Evolutionary conservation across 805 yeast species (phyloP), one percentile per base, ranked within the genome.

Genomic region (Candida maris): DNA sequence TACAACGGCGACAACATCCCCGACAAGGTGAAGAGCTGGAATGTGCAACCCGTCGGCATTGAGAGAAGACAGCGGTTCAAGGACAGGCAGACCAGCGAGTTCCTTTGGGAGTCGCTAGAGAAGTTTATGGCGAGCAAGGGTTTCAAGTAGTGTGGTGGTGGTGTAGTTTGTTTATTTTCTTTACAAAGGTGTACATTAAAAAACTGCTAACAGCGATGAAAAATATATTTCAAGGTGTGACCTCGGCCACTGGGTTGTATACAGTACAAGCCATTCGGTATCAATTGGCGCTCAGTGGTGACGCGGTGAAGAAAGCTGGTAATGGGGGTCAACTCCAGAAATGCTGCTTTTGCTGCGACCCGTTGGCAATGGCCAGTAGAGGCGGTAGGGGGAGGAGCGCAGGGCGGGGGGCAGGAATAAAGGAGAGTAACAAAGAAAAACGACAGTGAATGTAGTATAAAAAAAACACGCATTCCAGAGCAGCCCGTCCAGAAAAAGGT

Each of bases 41-140:
- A 93, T 57, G 94, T 93, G 16, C 77, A 81, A 45, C 77, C 77
- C 28, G 74, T 91, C 37, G 75, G 73, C 26, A 67, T 93, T 14
- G 97, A 93, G 54, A 79, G 93, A 49, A 79, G 74, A 30, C 85
- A 78, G 55, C 69, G 97, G 46, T 91, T 89, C 66, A 78, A 83
- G 54, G 98, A 93, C 59, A 76, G 85, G 41, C 95, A 91, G 70
- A 81, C 85, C 13, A 83, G 81, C 20, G 88, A 85, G 55, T 75
- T 73, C 35, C 77, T 93, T 49, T 91, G 98, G 98, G 82, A 78
- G 32, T 74, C 75, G 25, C 62, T 91, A 33, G 97, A 93, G 50
- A 79, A 71, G 54, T 75, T 79, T 46, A 73, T 93, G 72, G 57
- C 77, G 5, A 64, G 76, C 13, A 74, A 77, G 53, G 96, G 96